phyloP scores from a whole-genome alignment of 202 grass and related monocot genomes.

The Alloteropsis angusta region DNA sequence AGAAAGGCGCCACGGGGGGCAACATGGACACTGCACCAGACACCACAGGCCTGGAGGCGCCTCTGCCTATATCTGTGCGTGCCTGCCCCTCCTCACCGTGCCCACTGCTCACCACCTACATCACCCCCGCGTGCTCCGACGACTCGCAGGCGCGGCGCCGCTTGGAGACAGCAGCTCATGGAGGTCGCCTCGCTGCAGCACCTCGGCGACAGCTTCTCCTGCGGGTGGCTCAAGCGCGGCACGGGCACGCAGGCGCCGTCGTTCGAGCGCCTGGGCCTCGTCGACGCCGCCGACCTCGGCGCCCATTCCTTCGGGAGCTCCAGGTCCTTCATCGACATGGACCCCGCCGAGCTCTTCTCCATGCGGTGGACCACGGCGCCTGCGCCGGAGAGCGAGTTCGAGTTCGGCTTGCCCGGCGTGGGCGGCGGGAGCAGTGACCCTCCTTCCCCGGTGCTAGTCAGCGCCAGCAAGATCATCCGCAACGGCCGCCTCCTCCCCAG shows the following conservation, averaged over 20 bases:
- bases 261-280: neutral
- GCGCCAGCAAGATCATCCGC: slow-evolving; percentile 55
- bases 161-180: slow-evolving; percentile 27
- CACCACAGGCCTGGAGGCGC: neutral
- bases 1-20: neutral
- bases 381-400: slow-evolving; percentile 12
- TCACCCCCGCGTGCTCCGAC: neutral
- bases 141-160: neutral
- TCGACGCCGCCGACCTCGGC: slow-evolving; percentile 25
- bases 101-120: neutral
- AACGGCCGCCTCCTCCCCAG: slow-evolving; percentile 36
- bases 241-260: neutral
- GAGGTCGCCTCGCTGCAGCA: slow-evolving; percentile 31
- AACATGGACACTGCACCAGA: slow-evolving; percentile 33
- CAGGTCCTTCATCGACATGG: slow-evolving; percentile 68
- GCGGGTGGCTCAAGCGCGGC: slow-evolving; percentile 12
- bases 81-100: neutral
- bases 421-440: neutral
- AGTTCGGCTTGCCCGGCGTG: slow-evolving; percentile 21
- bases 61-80: slow-evolving; percentile 36
- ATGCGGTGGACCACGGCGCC: slow-evolving; percentile 42
- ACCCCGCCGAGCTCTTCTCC: slow-evolving; percentile 52
- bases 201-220: slow-evolving; percentile 55
- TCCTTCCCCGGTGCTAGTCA: slow-evolving; percentile 22
- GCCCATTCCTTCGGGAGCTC: slow-evolving; percentile 39